phyloP scores from a whole-genome alignment of 2,329 filamentous ascomycete species.

The Cladosporium cucumerinum region DNA sequence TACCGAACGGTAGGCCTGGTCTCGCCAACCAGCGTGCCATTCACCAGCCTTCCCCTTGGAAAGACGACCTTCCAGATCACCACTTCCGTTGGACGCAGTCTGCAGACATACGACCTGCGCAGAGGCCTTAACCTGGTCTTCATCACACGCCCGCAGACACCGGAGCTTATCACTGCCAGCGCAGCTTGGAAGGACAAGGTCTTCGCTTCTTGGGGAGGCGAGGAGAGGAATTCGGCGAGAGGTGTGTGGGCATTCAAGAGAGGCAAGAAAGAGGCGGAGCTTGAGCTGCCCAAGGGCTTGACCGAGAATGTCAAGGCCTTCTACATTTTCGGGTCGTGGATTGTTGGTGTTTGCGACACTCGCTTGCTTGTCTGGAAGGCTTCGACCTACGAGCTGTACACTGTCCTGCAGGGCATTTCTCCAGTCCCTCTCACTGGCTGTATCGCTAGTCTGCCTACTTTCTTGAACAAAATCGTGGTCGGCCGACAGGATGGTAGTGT shows the following conservation, averaged over 20 bases:
- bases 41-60: conserved; percentile 81
- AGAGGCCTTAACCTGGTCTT: conserved; percentile 90
- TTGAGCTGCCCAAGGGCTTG: conserved; percentile 64
- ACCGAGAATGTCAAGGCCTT: conserved; percentile 72
- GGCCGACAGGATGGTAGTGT: conserved; percentile 83
- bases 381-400: conserved; percentile 80
- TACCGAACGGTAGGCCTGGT: conserved; percentile 94
- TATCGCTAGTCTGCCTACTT: conserved; percentile 86
- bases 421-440: conserved; percentile 67
- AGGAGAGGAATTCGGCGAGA: conserved; percentile 49
- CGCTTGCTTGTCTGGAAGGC: conserved; percentile 89
- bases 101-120: conserved; percentile 95
- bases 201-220: conserved; percentile 83
- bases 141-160: conserved; percentile 85
- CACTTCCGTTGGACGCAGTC: conserved; percentile 81
- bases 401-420: conserved; percentile 64
- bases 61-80: conserved; percentile 97
- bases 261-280: conserved; percentile 75
- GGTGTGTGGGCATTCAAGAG: conserved; percentile 91
- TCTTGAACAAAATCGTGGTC: conserved; percentile 91
- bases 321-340: conserved; percentile 84
- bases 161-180: conserved; percentile 79
- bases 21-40: conserved; percentile 84
- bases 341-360: conserved; percentile 72
- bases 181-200: conserved; percentile 82